Evolutionary conservation across 495 filamentous ascomycete species (phyloP).

Genomic region (Friedmanniomyces endolithicus): DNA sequence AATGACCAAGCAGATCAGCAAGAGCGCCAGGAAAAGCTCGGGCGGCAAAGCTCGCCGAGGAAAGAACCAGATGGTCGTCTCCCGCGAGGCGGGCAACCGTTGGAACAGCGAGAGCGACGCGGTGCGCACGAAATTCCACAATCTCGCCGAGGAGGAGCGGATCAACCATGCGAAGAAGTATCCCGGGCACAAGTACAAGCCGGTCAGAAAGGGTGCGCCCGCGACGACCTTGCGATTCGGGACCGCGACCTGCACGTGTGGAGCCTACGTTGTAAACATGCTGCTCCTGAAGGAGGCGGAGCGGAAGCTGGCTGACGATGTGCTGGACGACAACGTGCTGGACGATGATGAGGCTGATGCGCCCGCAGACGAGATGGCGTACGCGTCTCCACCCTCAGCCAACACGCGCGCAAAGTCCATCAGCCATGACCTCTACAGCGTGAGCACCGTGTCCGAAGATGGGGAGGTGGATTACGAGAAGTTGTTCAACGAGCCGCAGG

Average conservation of each 20-base stretch:
- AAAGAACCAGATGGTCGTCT: background rate
- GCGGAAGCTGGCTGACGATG: background rate
- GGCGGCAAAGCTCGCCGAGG: background rate
- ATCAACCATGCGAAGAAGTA: background rate
- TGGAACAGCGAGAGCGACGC: background rate
- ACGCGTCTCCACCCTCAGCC: background rate
- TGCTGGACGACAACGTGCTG: no score
- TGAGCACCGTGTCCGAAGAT: background rate
- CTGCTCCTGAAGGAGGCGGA: background rate
- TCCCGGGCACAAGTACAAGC: background rate
- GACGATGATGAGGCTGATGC: no score
- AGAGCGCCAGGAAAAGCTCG: background rate
- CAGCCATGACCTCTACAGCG: background rate
- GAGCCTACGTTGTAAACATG: background rate
- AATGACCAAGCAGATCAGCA: background rate
- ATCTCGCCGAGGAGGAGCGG: background rate
- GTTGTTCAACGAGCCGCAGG: background rate
- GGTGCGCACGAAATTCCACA: background rate
- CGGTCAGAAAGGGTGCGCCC: background rate
- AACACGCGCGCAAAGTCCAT: no score
- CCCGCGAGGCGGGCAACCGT: background rate
- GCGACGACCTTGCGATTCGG: background rate
- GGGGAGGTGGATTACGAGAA: background rate
- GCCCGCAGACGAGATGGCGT: background rate
- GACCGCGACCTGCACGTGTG: background rate